A percentile compares a stretch with the other conserved stretches of the same genome.
phyloP scores from a whole-genome alignment of 495 filamentous ascomycete genomes.

The Hyaloscypha variabilis region DNA sequence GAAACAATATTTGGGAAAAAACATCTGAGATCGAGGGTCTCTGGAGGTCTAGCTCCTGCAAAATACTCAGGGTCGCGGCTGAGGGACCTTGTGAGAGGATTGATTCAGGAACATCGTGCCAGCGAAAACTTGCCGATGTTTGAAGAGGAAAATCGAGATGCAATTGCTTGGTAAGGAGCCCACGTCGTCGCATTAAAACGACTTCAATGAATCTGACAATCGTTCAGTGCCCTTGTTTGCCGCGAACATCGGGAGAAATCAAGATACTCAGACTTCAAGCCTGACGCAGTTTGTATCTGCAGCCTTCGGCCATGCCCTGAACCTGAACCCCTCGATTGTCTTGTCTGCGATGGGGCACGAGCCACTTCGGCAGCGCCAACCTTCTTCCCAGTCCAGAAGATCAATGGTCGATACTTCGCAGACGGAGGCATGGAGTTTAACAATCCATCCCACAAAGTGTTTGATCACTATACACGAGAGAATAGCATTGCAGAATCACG shows the following conservation, averaged over 20 bases:
- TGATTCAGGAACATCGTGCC: constrained; percentile 8
- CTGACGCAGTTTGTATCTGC: constrained; percentile 18
- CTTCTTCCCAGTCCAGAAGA: constrained; percentile 30
- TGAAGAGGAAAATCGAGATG: constrained; percentile 1
- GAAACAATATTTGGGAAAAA: constrained; percentile 19
- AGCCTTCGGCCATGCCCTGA: constrained; percentile 21
- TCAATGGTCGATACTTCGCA: constrained; percentile 15
- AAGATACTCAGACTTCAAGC: constrained; percentile 18
- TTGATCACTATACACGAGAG: constrained; percentile 12
- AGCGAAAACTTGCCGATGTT: constrained; percentile 10
- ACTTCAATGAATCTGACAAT: constrained; percentile 14
- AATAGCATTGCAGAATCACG: constrained; percentile 6
- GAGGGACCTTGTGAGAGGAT: constrained; percentile 1
- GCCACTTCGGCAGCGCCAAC: constrained; percentile 41
- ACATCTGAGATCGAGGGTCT: constrained; percentile 19
- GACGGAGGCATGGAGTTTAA: constrained; percentile 23
- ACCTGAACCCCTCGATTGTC: constrained; percentile 11
- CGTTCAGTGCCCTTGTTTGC: constrained; percentile 18
- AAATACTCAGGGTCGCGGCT: constrained; percentile 18
- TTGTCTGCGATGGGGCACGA: constrained; percentile 37
- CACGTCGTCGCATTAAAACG: background rate
- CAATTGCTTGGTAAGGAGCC: constrained; percentile 17
- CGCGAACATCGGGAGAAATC: constrained; percentile 19
- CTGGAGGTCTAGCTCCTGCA: constrained; percentile 17
- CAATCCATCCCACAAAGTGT: constrained; percentile 16